Conservation (phyloP, 225 moss, liverwort and hornwort genomes). For the Pseudisothecium myosuroides region DNA sequence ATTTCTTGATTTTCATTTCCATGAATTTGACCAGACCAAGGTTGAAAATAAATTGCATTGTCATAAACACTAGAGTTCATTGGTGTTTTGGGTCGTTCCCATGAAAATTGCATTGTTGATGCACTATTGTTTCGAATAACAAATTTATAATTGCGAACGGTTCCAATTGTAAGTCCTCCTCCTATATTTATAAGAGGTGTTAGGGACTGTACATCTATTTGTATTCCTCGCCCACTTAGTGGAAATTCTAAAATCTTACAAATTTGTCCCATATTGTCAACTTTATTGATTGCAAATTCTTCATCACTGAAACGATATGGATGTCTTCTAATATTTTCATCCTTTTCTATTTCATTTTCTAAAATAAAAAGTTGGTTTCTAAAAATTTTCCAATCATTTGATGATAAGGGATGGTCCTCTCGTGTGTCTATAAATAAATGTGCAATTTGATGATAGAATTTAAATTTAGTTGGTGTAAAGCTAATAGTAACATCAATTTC, state of each 20-base stretch:
- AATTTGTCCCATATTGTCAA: constrained; percentile 63
- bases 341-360: constrained; percentile 17
- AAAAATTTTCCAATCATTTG: constrained; percentile 42
- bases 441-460: constrained; percentile 40
- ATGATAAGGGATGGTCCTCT: constrained; percentile 33
- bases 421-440: constrained; percentile 60
- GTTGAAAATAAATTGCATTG: constrained; percentile 46
- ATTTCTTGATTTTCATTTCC: constrained; percentile 16
- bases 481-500: constrained; percentile 19
- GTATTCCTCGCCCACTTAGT: constrained; percentile 38
- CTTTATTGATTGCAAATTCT: constrained; percentile 26
- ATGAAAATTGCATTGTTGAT: constrained; percentile 38
- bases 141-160: constrained; percentile 19
- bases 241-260: constrained; percentile 47
- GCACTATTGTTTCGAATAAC: constrained; percentile 45
- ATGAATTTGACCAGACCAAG: constrained; percentile 32
- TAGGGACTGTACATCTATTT: constrained; percentile 33
- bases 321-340: background rate
- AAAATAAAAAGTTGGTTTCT: constrained; percentile 32
- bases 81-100: constrained; percentile 29
- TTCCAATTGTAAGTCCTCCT: constrained; percentile 63
- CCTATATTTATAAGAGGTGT: constrained; percentile 55
- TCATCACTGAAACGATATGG: constrained; percentile 13
- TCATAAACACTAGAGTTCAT: background rate
- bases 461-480: constrained; percentile 41